Evolutionary conservation across 1,284 basidiomycete genomes (phyloP).

Genomic region (Ceratobasidium sp.): DNA sequence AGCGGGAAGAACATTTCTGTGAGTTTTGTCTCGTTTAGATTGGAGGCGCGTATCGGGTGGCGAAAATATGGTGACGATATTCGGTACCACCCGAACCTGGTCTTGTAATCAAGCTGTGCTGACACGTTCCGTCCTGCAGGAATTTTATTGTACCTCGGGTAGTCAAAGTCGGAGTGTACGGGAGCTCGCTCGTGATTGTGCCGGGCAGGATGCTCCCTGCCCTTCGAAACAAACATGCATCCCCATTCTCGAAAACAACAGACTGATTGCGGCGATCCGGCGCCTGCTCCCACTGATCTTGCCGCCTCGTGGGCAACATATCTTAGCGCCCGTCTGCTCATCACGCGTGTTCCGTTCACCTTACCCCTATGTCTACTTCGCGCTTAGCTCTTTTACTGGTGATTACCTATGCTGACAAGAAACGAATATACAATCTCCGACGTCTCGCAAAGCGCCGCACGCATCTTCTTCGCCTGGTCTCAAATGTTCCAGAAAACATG

Average conservation of each 20-base stretch:
- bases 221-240: conserved; percentile 76
- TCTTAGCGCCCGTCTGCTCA: neutral
- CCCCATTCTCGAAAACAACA: neutral
- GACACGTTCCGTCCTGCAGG: conserved; percentile 61
- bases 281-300: neutral
- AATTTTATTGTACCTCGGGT: conserved; percentile 88
- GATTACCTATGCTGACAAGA: conserved; percentile 63
- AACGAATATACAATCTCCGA: conserved; percentile 96
- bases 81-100: neutral
- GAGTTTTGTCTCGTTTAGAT: neutral
- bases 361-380: neutral
- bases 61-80: too few species aligned
- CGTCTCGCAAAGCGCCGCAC: conserved; percentile 82
- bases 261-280: neutral
- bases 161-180: conserved; percentile 85
- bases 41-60: too few species aligned
- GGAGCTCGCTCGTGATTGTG: conserved; percentile 80
- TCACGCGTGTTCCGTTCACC: neutral
- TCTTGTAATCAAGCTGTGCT: neutral
- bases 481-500: conserved; percentile 68
- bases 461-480: conserved; percentile 91
- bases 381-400: neutral
- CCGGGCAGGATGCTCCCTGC: conserved; percentile 91
- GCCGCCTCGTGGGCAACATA: neutral
- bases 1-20: conserved; percentile 93